phyloP scores from a whole-genome alignment of 1,284 basidiomycete genomes.

The Cryptococcus maquisensis region DNA sequence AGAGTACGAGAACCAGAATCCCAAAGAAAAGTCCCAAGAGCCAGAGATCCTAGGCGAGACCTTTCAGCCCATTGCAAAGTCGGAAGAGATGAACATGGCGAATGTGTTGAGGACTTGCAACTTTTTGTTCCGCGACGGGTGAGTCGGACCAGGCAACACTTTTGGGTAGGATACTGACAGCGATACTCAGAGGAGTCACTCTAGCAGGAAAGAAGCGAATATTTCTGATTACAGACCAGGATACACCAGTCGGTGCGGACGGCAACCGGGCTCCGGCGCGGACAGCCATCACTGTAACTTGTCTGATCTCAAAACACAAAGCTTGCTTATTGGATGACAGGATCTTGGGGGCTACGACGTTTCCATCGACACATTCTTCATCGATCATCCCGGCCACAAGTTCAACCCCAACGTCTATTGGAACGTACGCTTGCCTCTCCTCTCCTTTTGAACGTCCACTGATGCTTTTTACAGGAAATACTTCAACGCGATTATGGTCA shows the following conservation, averaged over 20 bases:
- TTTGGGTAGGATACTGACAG: not conserved
- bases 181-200: slow-evolving; percentile 58
- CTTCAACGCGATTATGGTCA: slow-evolving; percentile 52
- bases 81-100: slow-evolving; percentile 56
- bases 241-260: slow-evolving; percentile 54
- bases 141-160: slow-evolving; percentile 22
- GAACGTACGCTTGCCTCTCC: slow-evolving; percentile 51
- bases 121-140: slow-evolving; percentile 82
- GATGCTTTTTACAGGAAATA: slow-evolving; percentile 48
- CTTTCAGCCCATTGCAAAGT: slow-evolving; percentile 34
- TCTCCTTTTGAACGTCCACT: not conserved
- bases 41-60: slow-evolving; percentile 33
- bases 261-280: slow-evolving; percentile 35
- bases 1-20: slow-evolving; percentile 24
- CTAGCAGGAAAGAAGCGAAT: slow-evolving; percentile 78
- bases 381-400: slow-evolving; percentile 63
- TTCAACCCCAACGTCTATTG: slow-evolving; percentile 81
- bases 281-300: slow-evolving; percentile 39
- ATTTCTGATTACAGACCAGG: slow-evolving; percentile 89
- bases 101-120: slow-evolving; percentile 84
- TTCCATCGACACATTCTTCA: slow-evolving; percentile 86
- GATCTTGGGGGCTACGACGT: slow-evolving; percentile 78
- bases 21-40: slow-evolving; percentile 27
- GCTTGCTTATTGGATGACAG: slow-evolving; percentile 47
- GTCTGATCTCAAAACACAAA: not conserved